phyloP scores from a whole-genome alignment of 2,329 filamentous ascomycete genomes.

The Cladosporium colombiae region DNA sequence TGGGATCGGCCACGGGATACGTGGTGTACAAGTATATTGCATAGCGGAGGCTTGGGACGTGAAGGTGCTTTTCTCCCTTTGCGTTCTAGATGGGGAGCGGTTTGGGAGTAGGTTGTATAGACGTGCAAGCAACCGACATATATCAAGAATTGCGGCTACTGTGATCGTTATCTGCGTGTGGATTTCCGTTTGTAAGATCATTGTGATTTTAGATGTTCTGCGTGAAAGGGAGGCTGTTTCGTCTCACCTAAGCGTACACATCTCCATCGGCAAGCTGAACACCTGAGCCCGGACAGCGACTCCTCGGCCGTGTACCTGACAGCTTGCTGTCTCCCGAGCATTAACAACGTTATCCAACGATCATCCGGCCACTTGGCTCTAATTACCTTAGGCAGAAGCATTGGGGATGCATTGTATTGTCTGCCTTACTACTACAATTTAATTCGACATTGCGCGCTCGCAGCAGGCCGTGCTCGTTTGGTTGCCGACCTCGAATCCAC shows the following conservation, averaged over 20 bases:
- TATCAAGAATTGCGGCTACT: not conserved
- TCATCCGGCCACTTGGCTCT: constrained; percentile 1
- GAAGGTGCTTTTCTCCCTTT: not conserved
- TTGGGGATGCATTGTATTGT: constrained; percentile 1
- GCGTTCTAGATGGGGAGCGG: not conserved
- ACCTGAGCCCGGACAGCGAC: not conserved
- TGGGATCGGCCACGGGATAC: not conserved
- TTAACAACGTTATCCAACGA: not conserved
- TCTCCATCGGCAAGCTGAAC: not conserved
- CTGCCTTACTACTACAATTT: not conserved
- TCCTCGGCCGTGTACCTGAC: not conserved
- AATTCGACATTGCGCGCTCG: not conserved
- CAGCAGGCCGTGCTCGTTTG: constrained; percentile 4
- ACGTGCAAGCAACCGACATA: constrained; percentile 15
- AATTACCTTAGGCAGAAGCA: not conserved
- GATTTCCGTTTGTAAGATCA: not conserved
- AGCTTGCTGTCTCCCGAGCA: not conserved
- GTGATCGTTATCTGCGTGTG: not conserved
- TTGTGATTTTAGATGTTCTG: not conserved
- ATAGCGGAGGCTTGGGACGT: constrained; percentile 13
- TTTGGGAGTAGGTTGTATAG: constrained; percentile 17
- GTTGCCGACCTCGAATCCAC: constrained; percentile 1
- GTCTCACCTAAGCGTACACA: not conserved
- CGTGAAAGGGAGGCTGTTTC: not conserved
- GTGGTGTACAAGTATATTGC: constrained; percentile 19